Conservation (phyloP, 257 asterid species). For the Phtheirospermum japonicum region DNA sequence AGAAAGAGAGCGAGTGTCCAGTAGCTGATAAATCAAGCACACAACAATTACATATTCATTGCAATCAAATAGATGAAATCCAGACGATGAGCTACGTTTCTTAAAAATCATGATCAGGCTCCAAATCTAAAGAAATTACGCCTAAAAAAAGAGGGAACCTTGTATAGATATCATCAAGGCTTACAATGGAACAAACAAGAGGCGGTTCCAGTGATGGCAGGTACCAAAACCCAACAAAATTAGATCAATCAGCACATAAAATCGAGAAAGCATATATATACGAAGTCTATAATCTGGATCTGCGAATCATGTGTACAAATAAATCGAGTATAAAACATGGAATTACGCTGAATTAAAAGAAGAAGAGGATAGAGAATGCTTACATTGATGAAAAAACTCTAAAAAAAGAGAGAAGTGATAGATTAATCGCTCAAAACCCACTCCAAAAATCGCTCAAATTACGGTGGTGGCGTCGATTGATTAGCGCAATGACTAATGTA, state of each 20-base stretch:
- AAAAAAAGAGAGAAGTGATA: neutral
- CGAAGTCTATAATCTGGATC: constrained; percentile 13
- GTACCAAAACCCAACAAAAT: neutral
- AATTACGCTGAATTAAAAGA: neutral
- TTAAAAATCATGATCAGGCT: neutral
- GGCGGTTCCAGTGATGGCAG: neutral
- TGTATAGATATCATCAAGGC: neutral
- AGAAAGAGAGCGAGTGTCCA: too few species aligned
- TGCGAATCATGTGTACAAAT: neutral
- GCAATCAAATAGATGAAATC: too few species aligned
- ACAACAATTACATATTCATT: neutral
- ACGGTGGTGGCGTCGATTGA: too few species aligned
- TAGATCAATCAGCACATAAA: constrained; percentile 5
- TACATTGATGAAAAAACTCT: neutral
- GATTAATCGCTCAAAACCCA: too few species aligned
- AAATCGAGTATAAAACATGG: neutral
- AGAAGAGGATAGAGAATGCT: neutral
- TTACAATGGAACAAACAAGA: neutral
- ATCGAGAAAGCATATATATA: neutral
- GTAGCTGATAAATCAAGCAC: too few species aligned
- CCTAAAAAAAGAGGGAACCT: neutral
- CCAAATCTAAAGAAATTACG: constrained; percentile 6
- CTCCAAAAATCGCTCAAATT: too few species aligned
- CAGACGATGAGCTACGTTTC: neutral
- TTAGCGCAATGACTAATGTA: too few species aligned